Base-by-base conservation (phyloP, 2,329 filamentous ascomycete genomes). In the Pochonia chlamydosporia region DNA sequence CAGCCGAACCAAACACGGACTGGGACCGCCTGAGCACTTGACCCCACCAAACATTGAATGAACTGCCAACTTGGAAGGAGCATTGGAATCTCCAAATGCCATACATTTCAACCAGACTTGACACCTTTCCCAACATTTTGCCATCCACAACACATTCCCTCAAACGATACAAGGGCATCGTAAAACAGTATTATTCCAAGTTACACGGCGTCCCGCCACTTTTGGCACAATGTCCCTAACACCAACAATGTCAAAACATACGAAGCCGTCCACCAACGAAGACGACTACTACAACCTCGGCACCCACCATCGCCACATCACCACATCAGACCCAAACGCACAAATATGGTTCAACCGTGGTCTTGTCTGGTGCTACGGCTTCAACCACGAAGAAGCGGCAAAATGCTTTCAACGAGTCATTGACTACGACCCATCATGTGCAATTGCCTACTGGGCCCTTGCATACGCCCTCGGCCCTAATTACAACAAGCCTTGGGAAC, bases 391-490 rank as follows among this genome's bases (percentile, higher is more conserved):
- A 54, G 86, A 89, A 61, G 78, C 84, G 0, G 75, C 73, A 4
- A 66, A 65, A 35, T 88, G 84, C 64, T 88, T 87, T 56, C 68
- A 81, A 55, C 66, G 69, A 8, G 82, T 81, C n/a, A 73, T 80
- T 26, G 60, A 63, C 1, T 59, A 69, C 40, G 84, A 88, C 51
- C 51, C 65, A 0, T 52, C 61, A 2, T 85, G 79, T 48, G 73
- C 76, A 25, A 80, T 87, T 70, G 82, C 80, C 3, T 76, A 84
- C 56, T 88, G 84, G 84, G 84, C 84, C 0, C 65, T 86, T 4
- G 82, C 87, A 0, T 90, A 86, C 59, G 72, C 82, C 1, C 66
- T 87, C 0, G 87, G 87, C 0, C 87, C 87, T 3, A 90, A 92
- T 58, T 83, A 82, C 63, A 79, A 91, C 67, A 89, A 90, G 58